Evolutionary conservation across 2,329 filamentous ascomycete species (phyloP).

Genomic region (Xylaria sp.): DNA sequence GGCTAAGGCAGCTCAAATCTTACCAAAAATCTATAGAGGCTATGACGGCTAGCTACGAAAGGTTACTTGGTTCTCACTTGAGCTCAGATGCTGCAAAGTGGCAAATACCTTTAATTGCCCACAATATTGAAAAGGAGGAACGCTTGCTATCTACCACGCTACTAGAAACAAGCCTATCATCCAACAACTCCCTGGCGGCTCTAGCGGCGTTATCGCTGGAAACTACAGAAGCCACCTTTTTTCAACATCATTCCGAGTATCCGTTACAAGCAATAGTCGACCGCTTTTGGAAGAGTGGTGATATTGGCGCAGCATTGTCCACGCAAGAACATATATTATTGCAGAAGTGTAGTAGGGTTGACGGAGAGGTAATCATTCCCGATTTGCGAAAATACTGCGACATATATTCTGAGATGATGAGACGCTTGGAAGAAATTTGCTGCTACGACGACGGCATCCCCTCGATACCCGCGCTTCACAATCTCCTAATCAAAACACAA

Average conservation of each 20-base stretch:
- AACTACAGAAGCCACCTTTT: not conserved
- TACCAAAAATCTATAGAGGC: constrained; percentile 1
- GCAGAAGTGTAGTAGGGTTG: too few relatives aligned
- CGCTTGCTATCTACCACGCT: not conserved
- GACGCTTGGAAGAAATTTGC: not conserved
- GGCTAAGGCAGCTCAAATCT: constrained; percentile 17
- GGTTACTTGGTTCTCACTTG: not conserved
- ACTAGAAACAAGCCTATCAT: not conserved
- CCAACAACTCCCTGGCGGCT: constrained; percentile 1
- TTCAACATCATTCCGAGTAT: not conserved
- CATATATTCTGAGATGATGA: not conserved
- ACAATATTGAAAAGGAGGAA: not conserved
- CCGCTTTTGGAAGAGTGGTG: not conserved
- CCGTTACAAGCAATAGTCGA: not conserved
- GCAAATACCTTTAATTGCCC: not conserved
- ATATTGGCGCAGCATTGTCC: constrained; percentile 17
- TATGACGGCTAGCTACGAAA: not conserved
- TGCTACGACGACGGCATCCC: not conserved
- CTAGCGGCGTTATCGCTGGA: not conserved
- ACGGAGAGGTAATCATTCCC: not conserved
- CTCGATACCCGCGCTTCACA: constrained; percentile 10
- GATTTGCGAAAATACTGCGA: constrained; percentile 15
- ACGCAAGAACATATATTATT: constrained; percentile 17
- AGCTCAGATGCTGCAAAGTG: too few relatives aligned
- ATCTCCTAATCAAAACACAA: not conserved